These are phyloP conservation scores for Cadophora sp. DNA, from an alignment of 2,329 filamentous ascomycete genomes.

Conservation along the genomic window DNA sequence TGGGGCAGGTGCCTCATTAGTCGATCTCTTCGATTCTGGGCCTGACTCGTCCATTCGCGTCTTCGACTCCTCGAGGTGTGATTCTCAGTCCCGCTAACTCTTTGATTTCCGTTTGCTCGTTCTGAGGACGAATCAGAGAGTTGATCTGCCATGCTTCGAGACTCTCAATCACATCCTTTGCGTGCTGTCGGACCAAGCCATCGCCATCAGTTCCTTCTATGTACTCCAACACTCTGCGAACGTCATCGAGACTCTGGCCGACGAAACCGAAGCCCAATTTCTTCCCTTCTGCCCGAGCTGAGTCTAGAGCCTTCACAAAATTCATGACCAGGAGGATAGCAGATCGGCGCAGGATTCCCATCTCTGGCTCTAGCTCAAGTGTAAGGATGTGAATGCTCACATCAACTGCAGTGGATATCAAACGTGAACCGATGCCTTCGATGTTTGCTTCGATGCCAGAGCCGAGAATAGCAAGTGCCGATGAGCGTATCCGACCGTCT, in stretches of 20 bases:
- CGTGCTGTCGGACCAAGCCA: slow-evolving; percentile 71
- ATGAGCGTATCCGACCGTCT: slow-evolving; percentile 73
- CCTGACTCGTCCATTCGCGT: slow-evolving; percentile 34
- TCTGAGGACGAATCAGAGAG: slow-evolving; percentile 40
- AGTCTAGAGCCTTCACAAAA: slow-evolving; percentile 66
- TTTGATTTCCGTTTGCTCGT: slow-evolving; percentile 38
- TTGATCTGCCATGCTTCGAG: slow-evolving; percentile 67
- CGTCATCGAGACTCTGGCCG: slow-evolving; percentile 62
- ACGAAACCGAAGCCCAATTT: slow-evolving; percentile 61
- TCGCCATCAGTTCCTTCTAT: slow-evolving; percentile 71
- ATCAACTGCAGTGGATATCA: slow-evolving; percentile 65
- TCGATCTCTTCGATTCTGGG: slow-evolving; percentile 68
- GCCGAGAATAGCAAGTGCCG: slow-evolving; percentile 71
- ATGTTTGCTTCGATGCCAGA: slow-evolving; percentile 66
- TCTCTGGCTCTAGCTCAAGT: slow-evolving; percentile 65
- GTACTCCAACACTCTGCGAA: slow-evolving; percentile 68
- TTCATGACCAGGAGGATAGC: slow-evolving; percentile 69
- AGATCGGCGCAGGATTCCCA: slow-evolving; percentile 70
- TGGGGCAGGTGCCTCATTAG: slow-evolving; percentile 43
- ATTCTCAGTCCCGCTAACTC: slow-evolving; percentile 54
- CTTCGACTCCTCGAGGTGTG: slow-evolving; percentile 41
- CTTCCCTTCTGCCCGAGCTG: slow-evolving; percentile 54
- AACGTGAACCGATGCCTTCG: slow-evolving; percentile 57
- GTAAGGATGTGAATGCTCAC: slow-evolving; percentile 67
- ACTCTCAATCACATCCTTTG: slow-evolving; percentile 69